Evolutionary conservation across 352 stramenopile species (phyloP), one percentile per base, ranked within the genome.

Genomic region (Globisporangium yorkense): DNA sequence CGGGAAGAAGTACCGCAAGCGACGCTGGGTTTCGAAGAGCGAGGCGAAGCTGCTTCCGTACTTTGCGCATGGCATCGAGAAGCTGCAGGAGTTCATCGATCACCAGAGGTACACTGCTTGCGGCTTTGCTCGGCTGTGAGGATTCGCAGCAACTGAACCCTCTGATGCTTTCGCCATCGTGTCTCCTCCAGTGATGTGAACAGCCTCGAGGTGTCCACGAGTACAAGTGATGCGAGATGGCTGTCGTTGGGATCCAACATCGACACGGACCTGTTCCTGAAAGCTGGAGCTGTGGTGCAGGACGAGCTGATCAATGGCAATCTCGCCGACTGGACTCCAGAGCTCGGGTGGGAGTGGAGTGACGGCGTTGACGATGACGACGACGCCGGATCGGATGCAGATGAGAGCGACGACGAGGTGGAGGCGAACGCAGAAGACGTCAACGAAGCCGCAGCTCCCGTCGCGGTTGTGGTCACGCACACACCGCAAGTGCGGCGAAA

Each of bases 1-100:
- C 40, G 74, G 76, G 2, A 78, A 76, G 13, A 78, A 79, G 44
- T 78, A 72, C 35, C 81, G 74, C 3, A 80, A 80, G 24, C 76
- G 77, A 9, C 67, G 80, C 27, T 80, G 63, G 51, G 75, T 92
- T 27, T 80, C 82, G 2, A 84, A 77, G 43, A 66, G 49, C 5
- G 82, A 92, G 49, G 66, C 74, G 6, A 86, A 77, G 51, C 37
- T 86, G 44, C 59, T 92, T 12, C 82, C 82, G 15, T 74, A 82
- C 54, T 88, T 92, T 59, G 74, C 68, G 1, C 76, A 92, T 48
- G 70, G 59, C 15, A 76, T 83, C 29, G 75, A 90, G 52, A 71
- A 88, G 37, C 61, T 92, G 8, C 76, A 79, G 33, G 69, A 84
- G 35, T 83, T 83, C 43, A 59, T 87, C 20, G 60, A 77, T 5